A percentile compares a stretch with the other conserved stretches of the same genome.
Conservation (phyloP, 2,329 filamentous ascomycete genomes). For the Aureobasidium lini region DNA sequence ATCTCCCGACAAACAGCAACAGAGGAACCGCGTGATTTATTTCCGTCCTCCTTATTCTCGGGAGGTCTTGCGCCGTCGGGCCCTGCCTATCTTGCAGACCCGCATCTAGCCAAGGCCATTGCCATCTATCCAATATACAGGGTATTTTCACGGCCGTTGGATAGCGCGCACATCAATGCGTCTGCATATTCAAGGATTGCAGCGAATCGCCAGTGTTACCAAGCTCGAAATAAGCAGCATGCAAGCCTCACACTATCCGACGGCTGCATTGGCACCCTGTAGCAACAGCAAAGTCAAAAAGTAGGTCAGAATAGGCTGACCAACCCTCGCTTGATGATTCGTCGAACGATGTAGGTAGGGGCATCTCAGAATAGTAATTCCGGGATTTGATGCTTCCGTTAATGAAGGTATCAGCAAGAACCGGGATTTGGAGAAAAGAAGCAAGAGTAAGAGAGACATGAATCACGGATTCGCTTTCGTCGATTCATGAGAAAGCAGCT, state of each 20-base stretch:
- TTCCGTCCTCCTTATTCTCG: not conserved
- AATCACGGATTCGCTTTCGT: not conserved
- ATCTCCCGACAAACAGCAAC: not conserved
- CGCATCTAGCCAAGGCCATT: not conserved
- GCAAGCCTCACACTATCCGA: no score
- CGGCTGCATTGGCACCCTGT: no score
- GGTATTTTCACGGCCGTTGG: no score
- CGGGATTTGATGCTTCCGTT: not conserved
- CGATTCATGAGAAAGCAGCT: not conserved
- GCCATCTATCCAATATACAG: not conserved
- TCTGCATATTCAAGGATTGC: no score
- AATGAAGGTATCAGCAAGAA: not conserved
- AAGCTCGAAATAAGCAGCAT: no score
- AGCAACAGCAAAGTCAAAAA: not conserved
- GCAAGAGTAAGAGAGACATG: not conserved
- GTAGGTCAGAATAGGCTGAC: not conserved
- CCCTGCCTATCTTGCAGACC: not conserved
- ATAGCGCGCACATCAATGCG: no score
- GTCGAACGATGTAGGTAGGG: not conserved
- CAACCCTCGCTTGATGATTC: not conserved
- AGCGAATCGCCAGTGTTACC: no score
- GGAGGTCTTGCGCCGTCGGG: not conserved
- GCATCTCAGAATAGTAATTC: not conserved
- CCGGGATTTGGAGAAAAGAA: not conserved
- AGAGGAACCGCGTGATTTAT: not conserved